Base-by-base conservation (phyloP, 768 basidiomycete species). In the Hericium alpestre region DNA sequence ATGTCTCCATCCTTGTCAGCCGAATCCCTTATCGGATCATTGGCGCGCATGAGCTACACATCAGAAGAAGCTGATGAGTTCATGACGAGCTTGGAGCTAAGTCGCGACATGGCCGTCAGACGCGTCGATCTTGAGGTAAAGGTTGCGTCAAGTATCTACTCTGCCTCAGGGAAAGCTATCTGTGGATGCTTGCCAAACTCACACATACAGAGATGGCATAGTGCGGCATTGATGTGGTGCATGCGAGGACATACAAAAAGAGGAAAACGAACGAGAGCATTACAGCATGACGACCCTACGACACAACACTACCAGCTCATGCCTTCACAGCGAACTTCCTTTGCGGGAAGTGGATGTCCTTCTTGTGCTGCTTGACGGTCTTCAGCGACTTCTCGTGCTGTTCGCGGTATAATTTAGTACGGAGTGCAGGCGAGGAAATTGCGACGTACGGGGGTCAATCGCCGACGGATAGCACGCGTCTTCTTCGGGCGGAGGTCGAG, bases 401-500 rank as follows among this genome's bases (percentile, higher is more conserved):
- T 32, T 32, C 32, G 11, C 53, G n/a, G 10, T n/a, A 51, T 23
- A 7, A 52, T 58, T 9, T 46, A 49, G 48, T 53, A 58, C 25
- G 22, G 46, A 23, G 3, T 63, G 25, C 38, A 60, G 53, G 48
- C 25, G 4, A 15, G 38, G 39, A 4, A 27, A 22, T 52, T 43
- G 20, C 50, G 22, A 69, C 83, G 57, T 59, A 91, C 92, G 78
- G 87, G 86, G 65, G 92, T 93, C 75, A 99, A 74, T 71, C 93
- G 83, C 75, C 94, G 82, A 71, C 96, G 84, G 79, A 99, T 97
- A 43, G 96, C 96, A 65, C 96, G 88, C 61, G 96, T 99, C 86
- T 87, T 94, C 87, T 98, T 99, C 63, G 84, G 73, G 64, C 96
- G 90, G 70, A 99, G 87, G 79, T 99, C 96, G 64, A 98, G 92